These are phyloP conservation scores for Lactuca sativa DNA, from an alignment of 129 eudicot genomes.

Conservation along the genomic window DNA sequence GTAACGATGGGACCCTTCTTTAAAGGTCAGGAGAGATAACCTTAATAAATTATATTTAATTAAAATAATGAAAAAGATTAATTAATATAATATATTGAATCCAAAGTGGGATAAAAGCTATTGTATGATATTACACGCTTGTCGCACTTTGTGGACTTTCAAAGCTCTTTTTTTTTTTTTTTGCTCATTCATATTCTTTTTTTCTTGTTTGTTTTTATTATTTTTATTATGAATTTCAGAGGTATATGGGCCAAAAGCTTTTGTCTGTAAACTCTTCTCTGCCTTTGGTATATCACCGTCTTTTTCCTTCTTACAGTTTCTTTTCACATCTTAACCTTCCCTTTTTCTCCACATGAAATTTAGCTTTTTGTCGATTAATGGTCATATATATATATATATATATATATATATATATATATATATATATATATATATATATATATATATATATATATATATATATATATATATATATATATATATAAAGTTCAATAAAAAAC, in stretches of 20 bases:
- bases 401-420: too few species aligned
- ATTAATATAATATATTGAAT: background rate
- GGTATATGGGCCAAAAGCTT: conserved; percentile 23
- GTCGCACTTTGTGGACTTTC: conserved; percentile 64
- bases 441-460: too few species aligned
- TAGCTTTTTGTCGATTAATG: background rate
- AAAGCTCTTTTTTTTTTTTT: conserved; percentile 29
- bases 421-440: too few species aligned
- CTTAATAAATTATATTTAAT: conserved; percentile 29
- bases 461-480: too few species aligned
- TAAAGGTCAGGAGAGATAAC: conserved; percentile 35
- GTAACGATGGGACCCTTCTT: conserved; percentile 46
- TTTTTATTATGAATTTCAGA: conserved; percentile 3
- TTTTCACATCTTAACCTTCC: conserved; percentile 4
- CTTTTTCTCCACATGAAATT: conserved; percentile 17
- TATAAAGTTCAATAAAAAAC: too few species aligned
- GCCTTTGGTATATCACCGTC: conserved; percentile 13
- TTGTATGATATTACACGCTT: conserved; percentile 63
- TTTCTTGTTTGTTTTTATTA: background rate
- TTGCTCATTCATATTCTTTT: background rate
- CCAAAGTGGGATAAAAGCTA: conserved; percentile 43
- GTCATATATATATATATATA: too few species aligned
- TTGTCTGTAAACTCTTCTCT: conserved; percentile 18
- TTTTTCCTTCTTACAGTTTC: conserved; percentile 18
- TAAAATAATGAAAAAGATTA: background rate